Conservation (phyloP, 805 yeast genomes). For the Metschnikowia cerradonensis region DNA sequence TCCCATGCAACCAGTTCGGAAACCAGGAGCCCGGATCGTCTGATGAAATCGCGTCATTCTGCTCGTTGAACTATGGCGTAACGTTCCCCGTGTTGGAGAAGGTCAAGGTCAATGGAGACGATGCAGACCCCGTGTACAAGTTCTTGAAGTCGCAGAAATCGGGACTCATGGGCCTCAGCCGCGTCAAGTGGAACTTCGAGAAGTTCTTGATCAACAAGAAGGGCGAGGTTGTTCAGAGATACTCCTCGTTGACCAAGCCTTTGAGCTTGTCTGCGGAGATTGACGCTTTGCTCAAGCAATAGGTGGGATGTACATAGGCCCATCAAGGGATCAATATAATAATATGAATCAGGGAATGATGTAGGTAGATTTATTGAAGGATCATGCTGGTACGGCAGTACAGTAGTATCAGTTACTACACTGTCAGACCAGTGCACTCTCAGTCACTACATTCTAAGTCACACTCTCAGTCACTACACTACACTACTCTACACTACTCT, state of each 20-base stretch:
- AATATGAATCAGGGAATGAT: no score
- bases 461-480: no score
- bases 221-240: conserved; percentile 46
- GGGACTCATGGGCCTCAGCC: conserved; percentile 41
- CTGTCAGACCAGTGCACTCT: no score
- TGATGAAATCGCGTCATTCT: conserved; percentile 67
- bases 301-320: neutral
- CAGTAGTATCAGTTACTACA: no score
- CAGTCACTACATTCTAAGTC: no score
- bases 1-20: conserved; percentile 45
- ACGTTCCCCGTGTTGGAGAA: conserved; percentile 85
- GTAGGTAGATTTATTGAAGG: no score
- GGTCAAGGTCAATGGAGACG: conserved; percentile 82
- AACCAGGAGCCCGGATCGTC: conserved; percentile 40
- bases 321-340: no score
- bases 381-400: no score
- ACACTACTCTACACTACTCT: no score
- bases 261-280: conserved; percentile 20
- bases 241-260: conserved; percentile 60
- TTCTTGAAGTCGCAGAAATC: conserved; percentile 62
- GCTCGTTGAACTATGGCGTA: conserved; percentile 82
- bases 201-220: conserved; percentile 39
- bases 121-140: conserved; percentile 75
- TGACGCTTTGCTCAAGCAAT: conserved; percentile 18
- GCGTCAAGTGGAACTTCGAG: conserved; percentile 45